These are phyloP conservation scores for Spergularia bocconei DNA, from an alignment of 148 eudicot genomes.

Conservation along the genomic window DNA sequence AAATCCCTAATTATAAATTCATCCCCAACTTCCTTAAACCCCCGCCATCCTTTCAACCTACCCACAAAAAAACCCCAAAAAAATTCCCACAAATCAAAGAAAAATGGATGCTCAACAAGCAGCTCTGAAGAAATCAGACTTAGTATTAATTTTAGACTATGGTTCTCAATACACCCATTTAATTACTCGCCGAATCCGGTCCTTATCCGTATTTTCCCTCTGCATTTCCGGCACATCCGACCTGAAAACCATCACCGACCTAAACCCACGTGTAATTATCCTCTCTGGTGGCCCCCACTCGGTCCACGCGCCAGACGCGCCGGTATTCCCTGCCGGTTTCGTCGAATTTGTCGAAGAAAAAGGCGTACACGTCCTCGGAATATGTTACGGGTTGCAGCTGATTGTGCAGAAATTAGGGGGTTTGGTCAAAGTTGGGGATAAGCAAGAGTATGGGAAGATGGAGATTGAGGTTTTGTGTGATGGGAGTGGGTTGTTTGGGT, in stretches of 20 bases:
- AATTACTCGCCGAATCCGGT: constrained; percentile 82
- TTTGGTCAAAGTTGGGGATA: constrained; percentile 61
- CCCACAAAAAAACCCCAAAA: not conserved
- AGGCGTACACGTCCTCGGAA: constrained; percentile 71
- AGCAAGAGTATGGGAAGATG: constrained; percentile 96
- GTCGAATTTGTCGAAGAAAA: constrained; percentile 58
- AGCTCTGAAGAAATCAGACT: constrained; percentile 42
- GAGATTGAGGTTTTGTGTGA: constrained; percentile 62
- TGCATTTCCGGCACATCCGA: constrained; percentile 93
- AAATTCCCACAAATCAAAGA: not conserved
- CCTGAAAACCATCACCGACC: constrained; percentile 61
- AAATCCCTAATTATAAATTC: not conserved
- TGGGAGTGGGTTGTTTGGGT: constrained; percentile 47
- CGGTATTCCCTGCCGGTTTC: constrained; percentile 72
- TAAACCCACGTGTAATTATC: constrained; percentile 74
- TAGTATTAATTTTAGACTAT: constrained; percentile 71
- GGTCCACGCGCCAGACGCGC: constrained; percentile 75
- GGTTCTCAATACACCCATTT: constrained; percentile 97
- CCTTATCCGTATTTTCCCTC: constrained; percentile 74
- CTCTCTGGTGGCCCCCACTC: constrained; percentile 98
- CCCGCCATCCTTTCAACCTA: not conserved
- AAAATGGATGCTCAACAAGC: constrained; percentile 55
- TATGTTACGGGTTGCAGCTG: constrained; percentile 87
- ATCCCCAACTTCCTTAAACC: constrained; percentile 13
- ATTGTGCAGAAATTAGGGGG: constrained; percentile 81